Evolutionary conservation across 202 grass and related monocot genomes (phyloP).

Genomic region (Dendrocalamus latiflorus): DNA sequence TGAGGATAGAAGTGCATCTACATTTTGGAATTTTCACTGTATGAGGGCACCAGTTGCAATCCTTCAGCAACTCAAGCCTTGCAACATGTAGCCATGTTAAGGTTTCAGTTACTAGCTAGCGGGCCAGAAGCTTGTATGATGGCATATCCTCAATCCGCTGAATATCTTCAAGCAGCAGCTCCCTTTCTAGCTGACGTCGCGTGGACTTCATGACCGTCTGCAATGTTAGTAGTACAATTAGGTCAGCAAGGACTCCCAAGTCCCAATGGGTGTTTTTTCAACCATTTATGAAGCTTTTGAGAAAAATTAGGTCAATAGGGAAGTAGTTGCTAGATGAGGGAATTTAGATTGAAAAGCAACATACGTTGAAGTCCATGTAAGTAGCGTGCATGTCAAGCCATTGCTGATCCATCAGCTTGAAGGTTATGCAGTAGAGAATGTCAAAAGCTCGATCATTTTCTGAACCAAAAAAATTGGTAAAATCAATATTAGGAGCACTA

Average conservation of each 20-base stretch:
- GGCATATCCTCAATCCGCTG: constrained; percentile 84
- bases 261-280: neutral
- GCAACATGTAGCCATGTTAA: constrained; percentile 43
- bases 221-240: neutral
- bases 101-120: constrained; percentile 56
- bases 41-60: neutral
- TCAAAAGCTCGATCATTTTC: constrained; percentile 89
- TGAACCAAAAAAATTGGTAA: constrained; percentile 31
- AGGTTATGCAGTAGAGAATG: constrained; percentile 91
- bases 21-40: neutral
- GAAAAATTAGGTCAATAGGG: neutral
- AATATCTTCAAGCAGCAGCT: constrained; percentile 79
- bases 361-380: constrained; percentile 99
- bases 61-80: constrained; percentile 27
- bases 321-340: neutral
- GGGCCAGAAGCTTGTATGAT: constrained; percentile 71
- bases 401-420: constrained; percentile 95
- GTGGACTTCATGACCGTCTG: constrained; percentile 93
- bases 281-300: neutral
- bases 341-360: neutral
- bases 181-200: constrained; percentile 68
- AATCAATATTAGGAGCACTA: constrained; percentile 9
- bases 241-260: neutral
- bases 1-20: constrained; percentile 37
- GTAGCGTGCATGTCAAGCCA: constrained; percentile 98